phyloP scores from a whole-genome alignment of 2,329 filamentous ascomycete species.

The Neonectria coccinea region DNA sequence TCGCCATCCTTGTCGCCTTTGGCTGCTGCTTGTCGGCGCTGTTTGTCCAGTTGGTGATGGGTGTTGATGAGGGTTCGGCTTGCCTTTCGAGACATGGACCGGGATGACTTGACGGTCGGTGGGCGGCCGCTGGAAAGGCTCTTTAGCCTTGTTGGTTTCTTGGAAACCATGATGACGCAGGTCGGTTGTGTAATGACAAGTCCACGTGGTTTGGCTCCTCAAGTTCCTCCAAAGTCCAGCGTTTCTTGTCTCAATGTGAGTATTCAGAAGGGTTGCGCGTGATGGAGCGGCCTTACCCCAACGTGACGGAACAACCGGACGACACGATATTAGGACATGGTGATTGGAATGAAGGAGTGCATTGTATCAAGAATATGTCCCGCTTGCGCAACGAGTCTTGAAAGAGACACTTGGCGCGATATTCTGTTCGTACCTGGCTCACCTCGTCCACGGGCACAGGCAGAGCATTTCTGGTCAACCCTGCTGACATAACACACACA shows the following conservation, averaged over 20 bases:
- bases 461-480: conserved; percentile 1
- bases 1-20: conserved; percentile 63
- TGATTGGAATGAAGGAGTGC: not conserved
- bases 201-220: not conserved
- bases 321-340: too few relatives aligned
- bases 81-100: conserved; percentile 73
- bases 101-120: conserved; percentile 63
- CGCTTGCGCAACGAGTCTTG: not conserved
- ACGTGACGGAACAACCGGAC: not conserved
- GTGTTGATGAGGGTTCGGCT: conserved; percentile 74
- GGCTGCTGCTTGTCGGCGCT: conserved; percentile 64
- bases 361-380: not conserved
- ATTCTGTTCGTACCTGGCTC: not conserved
- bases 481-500: conserved; percentile 23
- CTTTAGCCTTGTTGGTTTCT: conserved; percentile 59
- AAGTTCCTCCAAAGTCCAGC: not conserved
- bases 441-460: not conserved
- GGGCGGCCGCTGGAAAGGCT: conserved; percentile 65
- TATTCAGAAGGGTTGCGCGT: not conserved
- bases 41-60: conserved; percentile 74
- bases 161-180: conserved; percentile 56
- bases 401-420: not conserved
- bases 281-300: not conserved
- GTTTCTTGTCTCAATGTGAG: not conserved
- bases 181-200: not conserved